Base-by-base conservation (phyloP, 108 stramenopile species). In the Bacterosira constricta region DNA sequence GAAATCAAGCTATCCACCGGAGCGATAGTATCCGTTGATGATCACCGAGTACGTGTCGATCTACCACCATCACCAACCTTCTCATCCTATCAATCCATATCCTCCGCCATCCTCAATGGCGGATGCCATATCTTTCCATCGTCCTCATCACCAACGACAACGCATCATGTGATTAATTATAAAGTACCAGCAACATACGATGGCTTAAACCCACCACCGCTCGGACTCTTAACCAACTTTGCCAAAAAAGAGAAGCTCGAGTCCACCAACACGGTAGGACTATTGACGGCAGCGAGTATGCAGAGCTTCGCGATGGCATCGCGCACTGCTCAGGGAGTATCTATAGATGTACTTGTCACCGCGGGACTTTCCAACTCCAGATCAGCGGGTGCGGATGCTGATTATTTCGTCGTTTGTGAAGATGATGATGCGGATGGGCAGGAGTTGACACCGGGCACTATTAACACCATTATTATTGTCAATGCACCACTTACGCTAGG, bases 241-340 rank as follows among this genome's bases (percentile, higher is more conserved):
- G 35, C 56, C 23, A 32, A 35, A 4, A 50, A 54, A 5, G 77
- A 79, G 29, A 34, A 27, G 15, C 31, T 44, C 23, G 23, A 44
- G 10, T 35, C 64, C 11, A 18, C 53, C 35, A 41, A 39, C 27
- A 78, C 71, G 5, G 50, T 84, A 9, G 83, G 83, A 11, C 36
- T 84, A 18, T 21, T 84, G 54, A 84, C 83, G 37, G 83, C 83
- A 29, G 83, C 83, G 15, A 73, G 65, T 10, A 81, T 84, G 80
- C 49, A 77, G 18, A 81, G 71, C 4, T 35, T 76, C 31, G 21
- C 56, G 21, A 67, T 38, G 12, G 52, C 83, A 3, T 64, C 57
- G 44, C 66, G 73, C 12, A 50, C 49, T 38, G 61, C 60, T 6
- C 27, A 21, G 23, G 65, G 65, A 1, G 53, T 84, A 17, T 4